A percentile compares a stretch with the other conserved stretches of the same genome.
Conservation (phyloP, 176 grass and related monocot species). For the Areca catechu region DNA sequence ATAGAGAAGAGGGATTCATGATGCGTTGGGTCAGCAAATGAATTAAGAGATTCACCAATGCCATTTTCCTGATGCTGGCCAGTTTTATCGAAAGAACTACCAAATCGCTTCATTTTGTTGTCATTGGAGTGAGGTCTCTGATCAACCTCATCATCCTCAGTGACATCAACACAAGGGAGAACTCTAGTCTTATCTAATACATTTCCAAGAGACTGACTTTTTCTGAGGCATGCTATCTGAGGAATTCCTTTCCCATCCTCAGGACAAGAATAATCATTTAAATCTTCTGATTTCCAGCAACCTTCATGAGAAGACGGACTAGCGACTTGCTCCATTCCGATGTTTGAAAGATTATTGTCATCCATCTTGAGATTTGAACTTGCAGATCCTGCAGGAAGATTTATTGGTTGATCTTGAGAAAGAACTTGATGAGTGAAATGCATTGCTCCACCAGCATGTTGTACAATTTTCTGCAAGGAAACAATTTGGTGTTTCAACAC, state of each 20-base stretch:
- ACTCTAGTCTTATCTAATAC: slow-evolving; percentile 35
- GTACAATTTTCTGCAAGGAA: slow-evolving; percentile 26
- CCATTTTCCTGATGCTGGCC: slow-evolving; percentile 4
- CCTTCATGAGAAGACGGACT: slow-evolving; percentile 38
- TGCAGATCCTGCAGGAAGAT: slow-evolving; percentile 16
- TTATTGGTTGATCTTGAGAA: slow-evolving; percentile 30
- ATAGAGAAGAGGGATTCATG: slow-evolving; percentile 20
- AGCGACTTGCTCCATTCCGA: slow-evolving; percentile 18
- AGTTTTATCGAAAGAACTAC: background rate
- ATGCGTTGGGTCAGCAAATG: slow-evolving; percentile 22
- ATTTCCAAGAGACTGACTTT: slow-evolving; percentile 50
- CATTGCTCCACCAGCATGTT: slow-evolving; percentile 30
- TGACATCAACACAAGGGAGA: slow-evolving; percentile 20
- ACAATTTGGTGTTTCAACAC: background rate
- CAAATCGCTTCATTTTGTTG: slow-evolving; percentile 8
- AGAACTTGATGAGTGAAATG: slow-evolving; percentile 8
- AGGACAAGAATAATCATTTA: slow-evolving; percentile 38
- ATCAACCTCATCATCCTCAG: slow-evolving; percentile 17
- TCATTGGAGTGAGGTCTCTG: slow-evolving; percentile 5
- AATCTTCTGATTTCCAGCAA: slow-evolving; percentile 44
- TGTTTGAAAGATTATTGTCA: slow-evolving; percentile 31
- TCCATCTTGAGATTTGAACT: slow-evolving; percentile 20
- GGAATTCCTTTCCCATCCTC: slow-evolving; percentile 24
- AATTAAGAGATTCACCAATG: slow-evolving; percentile 12
- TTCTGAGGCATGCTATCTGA: slow-evolving; percentile 20